Percentiles rank a stretch among this genome's conserved stretches.
Conservation (phyloP, 2,329 filamentous ascomycete genomes). For the Penicillium sp. region DNA sequence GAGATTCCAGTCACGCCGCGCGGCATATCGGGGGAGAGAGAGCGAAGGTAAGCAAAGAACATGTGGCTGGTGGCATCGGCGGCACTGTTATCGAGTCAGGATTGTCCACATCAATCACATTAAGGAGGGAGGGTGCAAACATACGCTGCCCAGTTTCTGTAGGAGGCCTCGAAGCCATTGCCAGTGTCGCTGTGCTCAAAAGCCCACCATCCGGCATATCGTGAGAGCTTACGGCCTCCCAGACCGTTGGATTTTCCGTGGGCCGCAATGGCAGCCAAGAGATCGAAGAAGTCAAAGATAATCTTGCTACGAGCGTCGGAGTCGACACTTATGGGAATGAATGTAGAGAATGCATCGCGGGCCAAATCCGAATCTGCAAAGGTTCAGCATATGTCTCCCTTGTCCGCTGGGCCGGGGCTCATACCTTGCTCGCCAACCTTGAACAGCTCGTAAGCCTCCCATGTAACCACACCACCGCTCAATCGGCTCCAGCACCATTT, state of each 20-base stretch:
- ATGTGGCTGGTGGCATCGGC: slow-evolving; percentile 95
- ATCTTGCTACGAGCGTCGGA: slow-evolving; percentile 83
- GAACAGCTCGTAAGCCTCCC: slow-evolving; percentile 97
- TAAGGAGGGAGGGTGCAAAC: slow-evolving; percentile 31
- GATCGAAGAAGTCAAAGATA: slow-evolving; percentile 95
- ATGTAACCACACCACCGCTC: slow-evolving; percentile 87
- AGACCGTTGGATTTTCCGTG: slow-evolving; percentile 93
- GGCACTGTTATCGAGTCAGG: slow-evolving; percentile 61
- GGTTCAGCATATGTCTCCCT: slow-evolving; percentile 26
- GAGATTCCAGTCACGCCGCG: slow-evolving; percentile 77
- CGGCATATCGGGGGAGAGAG: slow-evolving; percentile 75
- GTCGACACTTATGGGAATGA: slow-evolving; percentile 91
- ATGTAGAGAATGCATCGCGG: slow-evolving; percentile 91
- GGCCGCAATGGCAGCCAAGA: slow-evolving; percentile 86
- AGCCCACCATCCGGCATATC: slow-evolving; percentile 97
- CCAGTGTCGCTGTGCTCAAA: slow-evolving; percentile 88
- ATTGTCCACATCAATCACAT: neutral
- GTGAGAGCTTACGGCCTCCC: slow-evolving; percentile 87
- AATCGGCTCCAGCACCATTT: slow-evolving; percentile 99
- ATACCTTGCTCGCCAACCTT: slow-evolving; percentile 89
- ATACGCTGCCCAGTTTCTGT: slow-evolving; percentile 82
- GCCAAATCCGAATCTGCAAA: slow-evolving; percentile 82
- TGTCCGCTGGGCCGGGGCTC: neutral
- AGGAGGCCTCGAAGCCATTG: slow-evolving; percentile 92
- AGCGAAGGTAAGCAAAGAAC: slow-evolving; percentile 96